Evolutionary conservation across 2,329 filamentous ascomycete species (phyloP), one percentile per base, ranked within the genome.

Genomic region (Davidsoniella neocaledoniae): DNA sequence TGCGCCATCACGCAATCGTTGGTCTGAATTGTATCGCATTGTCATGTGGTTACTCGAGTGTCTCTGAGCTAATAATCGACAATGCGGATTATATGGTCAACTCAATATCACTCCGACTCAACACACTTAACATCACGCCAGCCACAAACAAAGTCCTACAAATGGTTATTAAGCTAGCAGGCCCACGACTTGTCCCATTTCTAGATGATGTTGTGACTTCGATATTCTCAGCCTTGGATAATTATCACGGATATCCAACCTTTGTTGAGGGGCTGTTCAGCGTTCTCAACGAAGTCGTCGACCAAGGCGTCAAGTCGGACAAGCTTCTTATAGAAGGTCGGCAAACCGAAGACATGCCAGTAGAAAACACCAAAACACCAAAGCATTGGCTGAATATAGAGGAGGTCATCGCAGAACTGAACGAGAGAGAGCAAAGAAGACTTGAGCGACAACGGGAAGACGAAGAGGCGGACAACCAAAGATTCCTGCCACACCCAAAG

Each of bases 31-130:
- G 79, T 16, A 69, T 95, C n/a, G 81, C 90, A 1, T 60, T 64
- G 2, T 73, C 81, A 0, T 95, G 86, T 58, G 77, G 75, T 2
- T 98, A 96, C 58, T 54, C 60, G 0, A 79, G 73, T 57, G 82
- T 90, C 4, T 81, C 82, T 23, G 78, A 84, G 14, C 68, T 98
- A 55, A 81, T 98, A 38, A 76, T 96, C 25, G 79, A 83, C 48
- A 98, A 98, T 54, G 88, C 86, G 14, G 91, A 98, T 63, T 98
- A 98, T 62, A 83, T 98, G 65, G 81, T 96, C 54, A 96, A 96
- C 60, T 86, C 91, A 0, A 78, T 98, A 14, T 86, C 85, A 0
- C 66, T 96, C 53, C 84, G 87, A 54, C 73, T 98, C 6, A 95
- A 94, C 58, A 86, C 85, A 0, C 86, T 95, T 55, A 87, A 95